Base-by-base conservation (phyloP, 2,329 filamentous ascomycete species). In the Beauveria sp. region DNA sequence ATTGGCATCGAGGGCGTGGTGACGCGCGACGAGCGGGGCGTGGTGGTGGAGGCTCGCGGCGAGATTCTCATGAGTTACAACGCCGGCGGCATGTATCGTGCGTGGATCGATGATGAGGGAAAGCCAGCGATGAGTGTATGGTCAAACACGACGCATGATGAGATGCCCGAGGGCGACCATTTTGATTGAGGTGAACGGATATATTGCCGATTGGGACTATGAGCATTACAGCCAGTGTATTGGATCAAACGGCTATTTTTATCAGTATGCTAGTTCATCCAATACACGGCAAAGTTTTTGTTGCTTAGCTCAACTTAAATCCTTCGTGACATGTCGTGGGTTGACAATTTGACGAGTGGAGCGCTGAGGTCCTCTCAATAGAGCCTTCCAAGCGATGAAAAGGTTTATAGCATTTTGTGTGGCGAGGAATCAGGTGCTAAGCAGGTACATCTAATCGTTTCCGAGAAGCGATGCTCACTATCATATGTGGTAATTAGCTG, bases 81-180 rank as follows among this genome's bases (percentile, higher is more conserved):
- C 70, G 95, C 89, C 67, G 89, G 87, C 5, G 92, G 92, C 0
- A 93, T 96, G 89, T 95, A 92, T 70, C 81, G 91, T 22, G 91
- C 90, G 0, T 93, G 88, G 82, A 76, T 89, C 22, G 83, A 90
- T 64, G 81, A 86, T 4, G 70, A 82, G 1, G 88, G 86, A 0
- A 75, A 76, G 62, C 77, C 80, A 20, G 76, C 79, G 26, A 83
- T 86, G 69, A 81, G 82, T 60, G 64, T 74, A 40, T 75, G 73
- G 68, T 67, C 68, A 3, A 72, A 74, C 58, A 68, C 67, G 0
- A 66, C 63, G 3, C 54, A 66, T 40, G 71, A 71, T 53, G 57
- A 60, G 60, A 58, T 62, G 53, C 60, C 60, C 1, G 53, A 62
- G 5, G 47, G 60, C 2, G 60, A 62, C 18, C 60, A 62, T 22